These are phyloP conservation scores for Neopestalotiopsis clavispora DNA, from an alignment of 2,329 filamentous ascomycete species.

Conservation along the genomic window DNA sequence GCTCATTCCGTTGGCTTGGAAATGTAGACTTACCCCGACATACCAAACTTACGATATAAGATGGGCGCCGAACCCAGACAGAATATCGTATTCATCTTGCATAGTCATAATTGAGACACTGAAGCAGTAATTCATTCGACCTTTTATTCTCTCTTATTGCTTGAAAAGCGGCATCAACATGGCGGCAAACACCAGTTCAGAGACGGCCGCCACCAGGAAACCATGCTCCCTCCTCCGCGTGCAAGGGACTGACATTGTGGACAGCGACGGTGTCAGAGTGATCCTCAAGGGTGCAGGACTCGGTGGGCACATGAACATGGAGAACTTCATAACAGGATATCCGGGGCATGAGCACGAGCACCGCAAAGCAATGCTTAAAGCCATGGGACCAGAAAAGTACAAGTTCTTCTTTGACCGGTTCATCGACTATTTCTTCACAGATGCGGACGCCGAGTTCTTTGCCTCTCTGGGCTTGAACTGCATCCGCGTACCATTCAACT, in stretches of 20 bases:
- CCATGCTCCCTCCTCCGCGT: slow-evolving; percentile 36
- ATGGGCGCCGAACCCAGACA: neutral
- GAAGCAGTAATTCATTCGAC: too few species aligned
- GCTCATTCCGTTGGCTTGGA: neutral
- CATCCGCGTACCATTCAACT: slow-evolving; percentile 63
- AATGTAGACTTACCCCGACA: slow-evolving; percentile 21
- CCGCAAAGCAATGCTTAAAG: slow-evolving; percentile 53
- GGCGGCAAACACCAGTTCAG: neutral
- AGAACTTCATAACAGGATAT: slow-evolving; percentile 65
- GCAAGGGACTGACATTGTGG: slow-evolving; percentile 41
- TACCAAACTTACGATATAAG: neutral
- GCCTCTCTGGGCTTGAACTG: slow-evolving; percentile 60
- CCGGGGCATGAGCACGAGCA: slow-evolving; percentile 60
- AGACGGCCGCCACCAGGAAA: neutral
- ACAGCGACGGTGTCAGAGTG: slow-evolving; percentile 43
- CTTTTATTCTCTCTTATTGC: neutral
- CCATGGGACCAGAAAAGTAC: slow-evolving; percentile 58
- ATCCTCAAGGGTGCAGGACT: slow-evolving; percentile 49
- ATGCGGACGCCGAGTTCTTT: slow-evolving; percentile 59
- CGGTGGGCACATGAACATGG: slow-evolving; percentile 43
- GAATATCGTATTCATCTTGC: neutral
- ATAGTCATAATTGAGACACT: too few species aligned
- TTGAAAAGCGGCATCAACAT: neutral
- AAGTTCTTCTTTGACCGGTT: slow-evolving; percentile 62
- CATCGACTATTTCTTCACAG: slow-evolving; percentile 60